Evolutionary conservation across 1,284 basidiomycete species (phyloP).

Genomic region (Termitomyces sp.): DNA sequence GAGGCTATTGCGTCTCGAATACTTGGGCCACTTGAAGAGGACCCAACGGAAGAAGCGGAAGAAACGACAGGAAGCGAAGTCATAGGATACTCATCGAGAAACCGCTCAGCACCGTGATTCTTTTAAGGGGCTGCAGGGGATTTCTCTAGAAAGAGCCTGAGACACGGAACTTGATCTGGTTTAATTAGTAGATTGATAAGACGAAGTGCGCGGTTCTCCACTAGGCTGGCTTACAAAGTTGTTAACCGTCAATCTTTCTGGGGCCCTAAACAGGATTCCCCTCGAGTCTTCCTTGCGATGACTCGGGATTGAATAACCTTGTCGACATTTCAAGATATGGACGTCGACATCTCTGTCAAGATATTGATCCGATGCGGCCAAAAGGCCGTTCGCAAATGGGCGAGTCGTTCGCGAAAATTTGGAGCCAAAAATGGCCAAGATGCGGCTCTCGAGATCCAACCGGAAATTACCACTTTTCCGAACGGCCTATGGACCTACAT

Average conservation of each 20-base stretch:
- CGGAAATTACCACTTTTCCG: no score
- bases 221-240: background rate
- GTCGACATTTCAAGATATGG: conserved; percentile 1
- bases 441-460: no score
- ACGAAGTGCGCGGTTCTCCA: background rate
- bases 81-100: conserved; percentile 21
- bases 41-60: conserved; percentile 44
- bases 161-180: background rate
- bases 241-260: background rate
- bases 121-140: background rate
- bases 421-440: no score
- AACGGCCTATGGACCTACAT: no score
- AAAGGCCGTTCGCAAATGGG: no score
- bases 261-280: background rate
- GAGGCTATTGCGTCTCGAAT: conserved; percentile 45
- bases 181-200: background rate
- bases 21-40: conserved; percentile 45
- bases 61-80: conserved; percentile 30
- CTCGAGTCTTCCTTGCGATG: background rate
- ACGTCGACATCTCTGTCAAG: background rate
- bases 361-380: background rate
- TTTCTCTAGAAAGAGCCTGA: background rate
- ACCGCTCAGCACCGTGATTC: background rate
- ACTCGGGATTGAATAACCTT: background rate
- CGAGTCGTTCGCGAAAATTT: background rate